Base-by-base conservation (phyloP, 2,329 filamentous ascomycete species). In the Endothia cerciana region DNA sequence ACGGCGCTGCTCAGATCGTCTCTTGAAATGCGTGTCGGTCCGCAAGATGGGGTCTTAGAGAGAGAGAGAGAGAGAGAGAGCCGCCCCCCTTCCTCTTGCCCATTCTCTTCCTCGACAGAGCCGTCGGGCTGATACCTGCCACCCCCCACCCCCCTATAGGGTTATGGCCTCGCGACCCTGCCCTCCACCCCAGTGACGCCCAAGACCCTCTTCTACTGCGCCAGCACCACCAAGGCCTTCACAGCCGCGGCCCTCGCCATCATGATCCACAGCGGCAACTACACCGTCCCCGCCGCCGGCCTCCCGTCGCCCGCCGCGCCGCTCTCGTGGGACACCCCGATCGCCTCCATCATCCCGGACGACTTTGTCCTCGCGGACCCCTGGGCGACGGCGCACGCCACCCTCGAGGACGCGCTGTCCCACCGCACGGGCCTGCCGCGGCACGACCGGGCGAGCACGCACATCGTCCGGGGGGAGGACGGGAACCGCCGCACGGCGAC, bases 221-320 rank as follows among this genome's bases (percentile, higher is more conserved):
- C 81, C 28, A 85, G 82, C 71, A 85, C 80, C 2, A 84, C 84
- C 57, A 88, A 87, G 72, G 81, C 82, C 5, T 81, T 85, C 70
- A 84, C 83, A 2, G 81, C 83, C 5, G 81, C 83, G 1, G 73
- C 78, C 1, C 72, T 89, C 2, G 77, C 81, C 1, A 73, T 82
- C 0, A 76, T 87, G 13, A 78, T 87, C 8, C 77, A 78, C 30
- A 76, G 80, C 22, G 76, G 79, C n/a, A 76, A 80, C 62, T 73
- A 77, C 67, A 65, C 69, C 13, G 60, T 60, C 17, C 62, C 53
- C 13, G 58, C 55, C 41, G 68, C 62, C n/a, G n/a, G n/a, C 60
- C 2, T 58, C 72, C 30, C 43, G 74, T 71, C 19, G 0, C 76
- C 73, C 64, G 73, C 75, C 17, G 66, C 77, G 2, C 11, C 2